Percentiles rank a stretch among this genome's conserved stretches.
phyloP scores from a whole-genome alignment of 345 rosid species.

The Pseudoturritis turrita region DNA sequence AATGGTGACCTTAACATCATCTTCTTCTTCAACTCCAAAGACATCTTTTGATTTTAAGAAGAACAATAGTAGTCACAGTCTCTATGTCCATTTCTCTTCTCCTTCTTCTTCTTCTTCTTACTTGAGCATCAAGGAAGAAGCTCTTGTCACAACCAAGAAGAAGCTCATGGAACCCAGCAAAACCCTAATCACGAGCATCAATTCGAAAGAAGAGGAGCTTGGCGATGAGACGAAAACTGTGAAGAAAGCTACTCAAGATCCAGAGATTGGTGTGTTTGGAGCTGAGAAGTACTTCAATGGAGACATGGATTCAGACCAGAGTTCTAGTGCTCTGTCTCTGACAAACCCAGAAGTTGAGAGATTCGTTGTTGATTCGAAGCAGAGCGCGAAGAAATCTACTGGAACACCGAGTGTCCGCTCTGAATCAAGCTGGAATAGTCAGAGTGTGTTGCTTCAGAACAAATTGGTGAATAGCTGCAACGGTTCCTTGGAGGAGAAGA shows the following conservation, averaged over 20 bases:
- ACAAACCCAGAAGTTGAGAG: slow-evolving; percentile 24
- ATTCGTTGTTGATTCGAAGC: slow-evolving; percentile 10
- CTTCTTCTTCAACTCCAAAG: slow-evolving; percentile 33
- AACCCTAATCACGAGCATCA: slow-evolving; percentile 13
- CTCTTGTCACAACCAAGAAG: slow-evolving; percentile 26
- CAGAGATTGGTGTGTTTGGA: slow-evolving; percentile 75
- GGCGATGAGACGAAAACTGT: neutral
- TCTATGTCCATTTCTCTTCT: neutral
- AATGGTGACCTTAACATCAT: slow-evolving; percentile 24
- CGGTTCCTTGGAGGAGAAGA: slow-evolving; percentile 22
- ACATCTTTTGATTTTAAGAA: slow-evolving; percentile 31
- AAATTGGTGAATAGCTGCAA: slow-evolving; percentile 14
- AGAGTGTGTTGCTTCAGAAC: slow-evolving; percentile 44
- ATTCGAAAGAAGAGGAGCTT: slow-evolving; percentile 3
- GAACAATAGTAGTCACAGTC: slow-evolving; percentile 1
- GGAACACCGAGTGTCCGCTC: slow-evolving; percentile 54
- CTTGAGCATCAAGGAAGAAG: slow-evolving; percentile 43
- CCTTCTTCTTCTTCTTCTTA: slow-evolving; percentile 42
- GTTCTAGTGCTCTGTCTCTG: slow-evolving; percentile 36
- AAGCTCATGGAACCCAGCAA: slow-evolving; percentile 36
- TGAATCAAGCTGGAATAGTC: slow-evolving; percentile 78
- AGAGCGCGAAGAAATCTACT: slow-evolving; percentile 11
- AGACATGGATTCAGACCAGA: slow-evolving; percentile 38
- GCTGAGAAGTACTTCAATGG: slow-evolving; percentile 89
- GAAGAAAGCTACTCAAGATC: slow-evolving; percentile 47